Percentiles rank a stretch among this genome's conserved stretches.
Evolutionary conservation across 2,329 filamentous ascomycete genomes (phyloP).

Genomic region (Diaporthe aspalathi): DNA sequence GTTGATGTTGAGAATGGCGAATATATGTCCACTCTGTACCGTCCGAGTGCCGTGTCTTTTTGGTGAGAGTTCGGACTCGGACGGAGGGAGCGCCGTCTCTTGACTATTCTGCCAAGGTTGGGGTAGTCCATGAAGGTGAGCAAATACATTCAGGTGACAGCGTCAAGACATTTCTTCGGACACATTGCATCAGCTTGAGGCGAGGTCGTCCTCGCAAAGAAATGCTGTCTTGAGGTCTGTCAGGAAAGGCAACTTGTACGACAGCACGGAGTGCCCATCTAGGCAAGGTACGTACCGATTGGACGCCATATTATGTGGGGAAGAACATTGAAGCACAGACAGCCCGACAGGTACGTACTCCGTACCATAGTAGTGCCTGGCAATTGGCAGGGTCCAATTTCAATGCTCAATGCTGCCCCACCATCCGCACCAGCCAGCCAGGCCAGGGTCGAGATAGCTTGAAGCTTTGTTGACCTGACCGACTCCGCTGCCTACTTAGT

Average conservation of each 20-base stretch:
- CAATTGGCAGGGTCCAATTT: slow-evolving; percentile 31
- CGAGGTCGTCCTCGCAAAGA: too few species aligned
- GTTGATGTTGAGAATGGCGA: not conserved
- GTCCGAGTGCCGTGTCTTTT: not conserved
- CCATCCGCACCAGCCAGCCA: slow-evolving; percentile 4
- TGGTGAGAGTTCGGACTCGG: too few species aligned
- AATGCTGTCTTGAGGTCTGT: too few species aligned
- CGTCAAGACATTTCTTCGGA: too few species aligned
- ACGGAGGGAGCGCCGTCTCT: too few species aligned
- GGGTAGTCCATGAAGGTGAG: too few species aligned
- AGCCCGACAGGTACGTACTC: too few species aligned
- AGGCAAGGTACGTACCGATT: not conserved
- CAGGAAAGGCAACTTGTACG: too few species aligned
- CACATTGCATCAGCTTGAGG: too few species aligned
- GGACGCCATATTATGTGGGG: not conserved
- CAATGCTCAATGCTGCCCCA: slow-evolving; percentile 18
- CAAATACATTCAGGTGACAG: too few species aligned
- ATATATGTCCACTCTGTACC: not conserved
- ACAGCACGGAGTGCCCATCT: too few species aligned
- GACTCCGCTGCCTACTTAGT: not conserved
- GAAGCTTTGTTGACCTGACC: slow-evolving; percentile 8
- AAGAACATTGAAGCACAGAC: not conserved
- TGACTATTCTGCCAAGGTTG: too few species aligned
- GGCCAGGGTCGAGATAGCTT: not conserved
- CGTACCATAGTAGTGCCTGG: not conserved